Evolutionary conservation across 495 filamentous ascomycete genomes (phyloP).

Genomic region (Aspergillus biplanus): DNA sequence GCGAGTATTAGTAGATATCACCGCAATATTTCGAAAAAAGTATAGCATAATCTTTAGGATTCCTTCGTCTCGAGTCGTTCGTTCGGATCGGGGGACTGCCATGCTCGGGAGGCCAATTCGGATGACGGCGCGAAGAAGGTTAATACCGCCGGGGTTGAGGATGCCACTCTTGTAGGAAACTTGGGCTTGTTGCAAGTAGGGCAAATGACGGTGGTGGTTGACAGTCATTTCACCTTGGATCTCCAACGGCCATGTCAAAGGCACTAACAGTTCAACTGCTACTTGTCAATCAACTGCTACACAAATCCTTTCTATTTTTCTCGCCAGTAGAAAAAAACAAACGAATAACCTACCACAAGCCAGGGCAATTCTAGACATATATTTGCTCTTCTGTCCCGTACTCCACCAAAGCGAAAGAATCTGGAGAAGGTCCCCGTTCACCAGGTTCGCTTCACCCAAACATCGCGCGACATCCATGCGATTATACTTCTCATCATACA

Average conservation of each 20-base stretch:
- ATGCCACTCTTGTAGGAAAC: constrained; percentile 86
- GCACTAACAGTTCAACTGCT: constrained; percentile 84
- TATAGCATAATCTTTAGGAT: constrained; percentile 92
- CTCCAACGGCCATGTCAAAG: constrained; percentile 93
- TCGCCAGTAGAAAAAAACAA: neutral
- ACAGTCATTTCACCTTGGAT: constrained; percentile 81
- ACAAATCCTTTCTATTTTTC: neutral
- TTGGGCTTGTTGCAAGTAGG: constrained; percentile 86
- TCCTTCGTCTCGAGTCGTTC: constrained; percentile 80
- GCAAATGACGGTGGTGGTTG: constrained; percentile 89
- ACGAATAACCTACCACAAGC: constrained; percentile 63
- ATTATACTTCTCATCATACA: constrained; percentile 93
- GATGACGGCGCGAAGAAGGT: constrained; percentile 76
- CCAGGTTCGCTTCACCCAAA: constrained; percentile 88
- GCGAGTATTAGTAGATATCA: constrained; percentile 71
- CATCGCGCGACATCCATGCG: constrained; percentile 95
- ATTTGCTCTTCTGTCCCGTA: constrained; percentile 64
- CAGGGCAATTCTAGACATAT: constrained; percentile 78
- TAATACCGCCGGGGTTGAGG: constrained; percentile 74
- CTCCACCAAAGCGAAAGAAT: constrained; percentile 82
- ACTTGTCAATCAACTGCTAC: constrained; percentile 16
- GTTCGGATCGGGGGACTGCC: constrained; percentile 73
- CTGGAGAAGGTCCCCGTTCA: constrained; percentile 84
- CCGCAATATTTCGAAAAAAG: constrained; percentile 82
- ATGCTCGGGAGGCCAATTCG: constrained; percentile 87